Base-by-base conservation (phyloP, 345 rosid species). In the Syzygium aromaticum region DNA sequence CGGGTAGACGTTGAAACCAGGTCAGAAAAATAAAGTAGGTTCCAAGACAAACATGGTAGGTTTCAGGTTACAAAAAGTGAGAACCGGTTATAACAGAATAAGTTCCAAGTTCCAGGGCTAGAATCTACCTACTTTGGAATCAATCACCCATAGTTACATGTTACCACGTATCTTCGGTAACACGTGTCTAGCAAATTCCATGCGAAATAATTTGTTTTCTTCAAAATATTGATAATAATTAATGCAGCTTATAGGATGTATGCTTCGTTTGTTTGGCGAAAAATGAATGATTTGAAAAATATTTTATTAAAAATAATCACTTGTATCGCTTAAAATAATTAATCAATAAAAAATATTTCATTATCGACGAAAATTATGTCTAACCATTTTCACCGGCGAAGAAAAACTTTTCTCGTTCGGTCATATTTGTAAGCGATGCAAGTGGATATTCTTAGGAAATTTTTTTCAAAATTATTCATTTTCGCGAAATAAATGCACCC, bases 261-360 rank as follows among this genome's bases (percentile, higher is more conserved):
- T 59, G 64, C 15, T 25, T 15, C 7, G 30, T 25, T 59, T 2
- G 11, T 59, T 27, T 59, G 12, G 1, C 27, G 0, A 27, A 59
- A 57, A 11, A 9, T 56, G 25, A 23, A 23, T 23, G 25, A 59
- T 59, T 59, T 6, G 11, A 11, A 59, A 11, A 6, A 4, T 25
- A 25, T 11, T 59, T 59, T 59, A 43, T 25, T 0, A 11, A 59
- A 59, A 52, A 57, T 10, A 57, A 6, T 25, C 64, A 59, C 15
- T 0, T 0, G 16, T 59, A 27, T 11, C 0, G 0, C 28, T 59
- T 0, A 0, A 27, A 1, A 59, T 2, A 11, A 59, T 27, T 11
- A 23, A 23, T 8, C 14, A 27, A 59, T 59, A 27, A 5, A 59
- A 27, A 0, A 59, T 59, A 12, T 27, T 59, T 59, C 67, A 27